Evolutionary conservation across 129 eudicot genomes (phyloP), one percentile per base, ranked within the genome.

Genomic region (Apium graveolens): DNA sequence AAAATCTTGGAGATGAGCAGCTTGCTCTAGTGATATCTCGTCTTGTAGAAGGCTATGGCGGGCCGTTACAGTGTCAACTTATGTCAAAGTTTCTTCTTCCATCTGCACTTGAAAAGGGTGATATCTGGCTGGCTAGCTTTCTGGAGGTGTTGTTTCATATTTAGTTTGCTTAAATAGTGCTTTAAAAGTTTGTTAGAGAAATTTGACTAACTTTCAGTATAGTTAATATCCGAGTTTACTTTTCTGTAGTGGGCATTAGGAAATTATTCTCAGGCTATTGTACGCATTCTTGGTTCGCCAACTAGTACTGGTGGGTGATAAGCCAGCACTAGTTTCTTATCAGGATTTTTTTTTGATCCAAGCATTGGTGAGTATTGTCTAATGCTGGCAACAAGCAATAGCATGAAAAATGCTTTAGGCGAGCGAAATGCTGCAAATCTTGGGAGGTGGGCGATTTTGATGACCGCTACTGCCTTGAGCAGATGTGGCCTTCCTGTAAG

Each of bases 11-110:
- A 55, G 99, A 96, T 89, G 97, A 87, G 81, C 99, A 96, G 83
- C 97, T 96, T 81, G 99, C 97, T 76, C 93, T 96, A 87, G 97
- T 96, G 70, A 89, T 96, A 74, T 96, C 97, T 76, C 97, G 90
- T 78, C 97, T 96, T 85, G 53, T 92, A 82, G 97, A 96, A 80
- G 97, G 99, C 20, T 74, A 76, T 81, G 87, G 90, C 81, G 99
- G 99, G 29, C 89, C 89, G 48, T 81, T 88, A 62, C 97, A 96
- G 74, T 86, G 78, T 73, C 84, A 85, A 81, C 86, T 96, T 46
- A 79, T 89, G 60, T 89, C 93, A 48, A 96, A 90, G 80, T 75
- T 88, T 78, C 80, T 96, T 76, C 90, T 92, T 77, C 97, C 99
- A 57, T 84, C 91, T 57, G 91, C 97, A 20, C 78, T 82, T 79